phyloP scores from a whole-genome alignment of 1,284 basidiomycete genomes.

The Cryptococcus sp. region DNA sequence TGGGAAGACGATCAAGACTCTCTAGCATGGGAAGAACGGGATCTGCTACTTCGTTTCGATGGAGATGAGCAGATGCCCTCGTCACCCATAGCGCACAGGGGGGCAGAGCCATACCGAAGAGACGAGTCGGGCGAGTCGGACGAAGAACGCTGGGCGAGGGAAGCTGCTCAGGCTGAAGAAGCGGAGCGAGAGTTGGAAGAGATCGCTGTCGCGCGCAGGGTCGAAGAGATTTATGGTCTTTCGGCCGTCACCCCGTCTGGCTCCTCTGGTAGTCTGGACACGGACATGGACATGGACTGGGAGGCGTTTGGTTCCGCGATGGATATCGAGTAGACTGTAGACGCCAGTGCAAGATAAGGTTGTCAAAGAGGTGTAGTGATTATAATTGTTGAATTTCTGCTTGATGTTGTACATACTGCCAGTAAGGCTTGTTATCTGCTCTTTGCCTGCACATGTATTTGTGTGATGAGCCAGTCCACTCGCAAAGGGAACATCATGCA shows the following conservation, averaged over 20 bases:
- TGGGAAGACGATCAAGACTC: constrained; percentile 39
- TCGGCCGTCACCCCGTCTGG: too few relatives aligned
- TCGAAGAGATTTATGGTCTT: constrained; percentile 23
- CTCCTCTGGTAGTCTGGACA: constrained; percentile 2
- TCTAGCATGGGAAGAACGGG: constrained; percentile 23
- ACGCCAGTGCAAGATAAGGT: too few relatives aligned
- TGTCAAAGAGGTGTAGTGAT: background rate
- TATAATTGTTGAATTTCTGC: background rate
- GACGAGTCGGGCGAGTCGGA: constrained; percentile 12
- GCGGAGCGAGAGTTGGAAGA: constrained; percentile 36
- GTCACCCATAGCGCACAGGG: background rate
- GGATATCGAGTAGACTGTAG: constrained; percentile 25
- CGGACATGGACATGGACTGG: constrained; percentile 33
- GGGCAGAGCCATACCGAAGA: background rate
- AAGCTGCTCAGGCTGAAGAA: constrained; percentile 38
- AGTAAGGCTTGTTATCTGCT: too few relatives aligned
- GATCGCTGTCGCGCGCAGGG: constrained; percentile 22
- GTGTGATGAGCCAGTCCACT: too few relatives aligned
- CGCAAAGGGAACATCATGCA: constrained; percentile 1
- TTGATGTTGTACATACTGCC: too few relatives aligned
- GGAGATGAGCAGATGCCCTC: constrained; percentile 1
- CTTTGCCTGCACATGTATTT: background rate
- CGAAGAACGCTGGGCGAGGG: constrained; percentile 34
- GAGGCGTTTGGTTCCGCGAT: constrained; percentile 29
- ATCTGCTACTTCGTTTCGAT: constrained; percentile 9